Evolutionary conservation across 768 basidiomycete genomes (phyloP).

Genomic region (Psilocybe sp.): DNA sequence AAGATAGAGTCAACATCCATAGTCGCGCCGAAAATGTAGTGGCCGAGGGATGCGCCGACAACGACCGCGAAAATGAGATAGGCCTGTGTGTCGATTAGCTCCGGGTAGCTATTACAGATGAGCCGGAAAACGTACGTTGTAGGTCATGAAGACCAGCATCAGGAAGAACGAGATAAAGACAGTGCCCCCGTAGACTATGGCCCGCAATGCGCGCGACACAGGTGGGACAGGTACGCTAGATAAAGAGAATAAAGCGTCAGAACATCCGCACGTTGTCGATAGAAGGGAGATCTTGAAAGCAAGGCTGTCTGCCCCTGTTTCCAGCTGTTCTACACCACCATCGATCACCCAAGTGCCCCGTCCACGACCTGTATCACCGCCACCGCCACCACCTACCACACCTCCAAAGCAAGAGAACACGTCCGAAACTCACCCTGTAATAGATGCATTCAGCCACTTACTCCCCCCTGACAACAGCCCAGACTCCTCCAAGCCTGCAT

Average conservation of each 20-base stretch:
- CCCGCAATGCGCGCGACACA: slow-evolving; percentile 52
- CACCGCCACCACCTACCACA: background rate
- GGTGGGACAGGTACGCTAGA: slow-evolving; percentile 50
- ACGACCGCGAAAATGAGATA: slow-evolving; percentile 85
- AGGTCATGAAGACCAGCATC: slow-evolving; percentile 97
- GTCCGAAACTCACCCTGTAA: slow-evolving; percentile 40
- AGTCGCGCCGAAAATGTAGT: slow-evolving; percentile 68
- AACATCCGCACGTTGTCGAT: background rate
- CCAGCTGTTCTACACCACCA: background rate
- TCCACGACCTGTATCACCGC: background rate
- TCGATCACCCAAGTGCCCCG: background rate
- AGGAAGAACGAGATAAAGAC: slow-evolving; percentile 85
- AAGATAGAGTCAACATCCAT: slow-evolving; percentile 64
- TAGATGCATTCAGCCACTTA: slow-evolving; percentile 31
- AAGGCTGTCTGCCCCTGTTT: too few species aligned
- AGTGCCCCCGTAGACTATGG: slow-evolving; percentile 68
- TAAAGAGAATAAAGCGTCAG: background rate
- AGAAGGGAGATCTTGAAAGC: too few species aligned
- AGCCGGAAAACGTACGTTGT: slow-evolving; percentile 62
- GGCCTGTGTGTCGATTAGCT: slow-evolving; percentile 45
- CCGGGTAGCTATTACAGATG: slow-evolving; percentile 3
- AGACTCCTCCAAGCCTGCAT: slow-evolving; percentile 40
- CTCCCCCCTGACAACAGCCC: slow-evolving; percentile 49
- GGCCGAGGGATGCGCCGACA: slow-evolving; percentile 77
- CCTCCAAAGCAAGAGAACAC: background rate